Percentiles rank a stretch among this genome's conserved stretches.
Conservation (phyloP, 2,329 filamentous ascomycete genomes). For the Eurotiales sp. region DNA sequence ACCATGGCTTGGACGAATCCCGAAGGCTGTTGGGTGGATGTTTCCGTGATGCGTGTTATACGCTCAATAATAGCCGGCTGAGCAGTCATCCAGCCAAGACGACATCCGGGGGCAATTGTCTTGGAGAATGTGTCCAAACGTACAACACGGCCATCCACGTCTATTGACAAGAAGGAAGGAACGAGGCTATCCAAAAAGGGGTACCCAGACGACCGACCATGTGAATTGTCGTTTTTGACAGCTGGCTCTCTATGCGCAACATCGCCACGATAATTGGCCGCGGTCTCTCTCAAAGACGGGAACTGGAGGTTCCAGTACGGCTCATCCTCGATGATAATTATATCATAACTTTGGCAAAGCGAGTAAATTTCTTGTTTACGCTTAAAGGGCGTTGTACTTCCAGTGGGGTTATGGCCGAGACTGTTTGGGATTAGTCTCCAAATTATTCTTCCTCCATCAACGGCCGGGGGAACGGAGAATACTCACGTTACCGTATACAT, state of each 20-base stretch:
- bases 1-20: slow-evolving; percentile 87
- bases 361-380: slow-evolving; percentile 76
- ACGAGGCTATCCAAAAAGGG: slow-evolving; percentile 77
- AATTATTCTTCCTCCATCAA: not conserved
- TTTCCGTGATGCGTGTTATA: slow-evolving; percentile 69
- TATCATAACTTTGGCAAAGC: slow-evolving; percentile 76
- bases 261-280: slow-evolving; percentile 27
- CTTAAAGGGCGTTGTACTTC: slow-evolving; percentile 67
- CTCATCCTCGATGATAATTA: slow-evolving; percentile 90
- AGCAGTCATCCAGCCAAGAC: slow-evolving; percentile 85
- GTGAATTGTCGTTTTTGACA: slow-evolving; percentile 37
- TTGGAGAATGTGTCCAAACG: slow-evolving; percentile 93
- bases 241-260: slow-evolving; percentile 21
- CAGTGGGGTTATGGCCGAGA: slow-evolving; percentile 88
- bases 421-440: slow-evolving; percentile 33
- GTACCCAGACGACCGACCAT: slow-evolving; percentile 61
- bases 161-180: slow-evolving; percentile 76
- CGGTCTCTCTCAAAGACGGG: slow-evolving; percentile 60
- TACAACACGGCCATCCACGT: slow-evolving; percentile 81
- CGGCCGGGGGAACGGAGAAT: not conserved
- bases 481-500: slow-evolving; percentile 87
- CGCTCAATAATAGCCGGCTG: slow-evolving; percentile 75
- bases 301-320: slow-evolving; percentile 96
- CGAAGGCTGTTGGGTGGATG: slow-evolving; percentile 75
- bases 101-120: slow-evolving; percentile 82